These are phyloP conservation scores for Helianthus tuberosus DNA, from an alignment of 129 eudicot genomes.

Conservation along the genomic window DNA sequence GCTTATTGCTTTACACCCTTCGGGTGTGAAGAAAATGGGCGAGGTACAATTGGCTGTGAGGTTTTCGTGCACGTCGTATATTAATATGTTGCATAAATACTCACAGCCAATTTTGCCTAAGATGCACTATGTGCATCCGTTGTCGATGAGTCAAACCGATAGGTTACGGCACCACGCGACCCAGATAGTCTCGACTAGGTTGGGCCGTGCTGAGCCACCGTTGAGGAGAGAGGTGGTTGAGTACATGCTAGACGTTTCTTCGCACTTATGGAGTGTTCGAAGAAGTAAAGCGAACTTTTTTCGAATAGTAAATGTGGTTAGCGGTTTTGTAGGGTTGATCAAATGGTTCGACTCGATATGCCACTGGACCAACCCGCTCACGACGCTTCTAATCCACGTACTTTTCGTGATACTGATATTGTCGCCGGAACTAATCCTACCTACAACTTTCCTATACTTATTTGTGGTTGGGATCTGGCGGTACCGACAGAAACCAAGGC, in stretches of 20 bases:
- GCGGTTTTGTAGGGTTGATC: constrained; percentile 46
- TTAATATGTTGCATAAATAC: constrained; percentile 82
- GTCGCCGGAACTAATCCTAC: constrained; percentile 68
- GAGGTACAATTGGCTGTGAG: constrained; percentile 88
- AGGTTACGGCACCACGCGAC: constrained; percentile 66
- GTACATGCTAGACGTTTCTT: constrained; percentile 72
- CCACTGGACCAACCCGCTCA: constrained; percentile 85
- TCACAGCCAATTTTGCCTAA: constrained; percentile 79
- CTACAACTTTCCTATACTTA: constrained; percentile 76
- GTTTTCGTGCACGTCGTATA: constrained; percentile 76
- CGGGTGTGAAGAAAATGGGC: constrained; percentile 92
- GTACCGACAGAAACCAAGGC: constrained; percentile 84
- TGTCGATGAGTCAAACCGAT: constrained; percentile 65
- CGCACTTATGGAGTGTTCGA: constrained; percentile 79
- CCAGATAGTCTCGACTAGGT: constrained; percentile 59
- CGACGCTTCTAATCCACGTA: constrained; percentile 74
- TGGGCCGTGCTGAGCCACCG: constrained; percentile 83
- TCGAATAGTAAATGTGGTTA: constrained; percentile 50
- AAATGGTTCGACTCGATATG: constrained; percentile 83
- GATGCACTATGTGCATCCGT: constrained; percentile 90
- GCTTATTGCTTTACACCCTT: constrained; percentile 66
- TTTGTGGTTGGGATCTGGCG: constrained; percentile 72
- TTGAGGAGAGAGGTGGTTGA: constrained; percentile 77
- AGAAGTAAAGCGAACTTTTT: constrained; percentile 84
- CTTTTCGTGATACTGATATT: constrained; percentile 63